Conservation (phyloP, 2,329 filamentous ascomycete species). For the Macroventuria anomochaeta region DNA sequence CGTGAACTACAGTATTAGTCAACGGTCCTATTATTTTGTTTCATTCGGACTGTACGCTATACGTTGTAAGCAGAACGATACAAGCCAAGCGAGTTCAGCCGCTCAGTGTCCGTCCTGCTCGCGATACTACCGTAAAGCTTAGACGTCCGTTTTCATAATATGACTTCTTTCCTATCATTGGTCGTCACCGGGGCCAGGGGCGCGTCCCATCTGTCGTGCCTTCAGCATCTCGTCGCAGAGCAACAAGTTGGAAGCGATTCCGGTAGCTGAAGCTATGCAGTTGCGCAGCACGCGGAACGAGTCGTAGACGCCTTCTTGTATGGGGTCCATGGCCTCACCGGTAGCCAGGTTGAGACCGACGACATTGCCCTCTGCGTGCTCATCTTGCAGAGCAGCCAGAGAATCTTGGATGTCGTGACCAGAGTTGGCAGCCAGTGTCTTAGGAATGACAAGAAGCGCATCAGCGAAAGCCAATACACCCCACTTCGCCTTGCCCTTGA, state of each 20-base stretch:
- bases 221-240: constrained; percentile 97
- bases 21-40: background rate
- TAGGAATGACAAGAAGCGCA: constrained; percentile 92
- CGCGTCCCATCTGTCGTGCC: constrained; percentile 83
- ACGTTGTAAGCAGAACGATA: background rate
- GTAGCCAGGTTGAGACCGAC: constrained; percentile 87
- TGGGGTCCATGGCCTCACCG: constrained; percentile 93
- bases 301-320: constrained; percentile 90
- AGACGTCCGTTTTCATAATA: background rate
- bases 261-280: constrained; percentile 89
- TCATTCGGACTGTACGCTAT: constrained; percentile 3
- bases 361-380: constrained; percentile 79
- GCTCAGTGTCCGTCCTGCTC: background rate
- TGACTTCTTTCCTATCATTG: constrained; percentile 1
- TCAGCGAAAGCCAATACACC: constrained; percentile 95
- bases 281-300: constrained; percentile 95
- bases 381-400: constrained; percentile 84
- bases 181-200: constrained; percentile 18
- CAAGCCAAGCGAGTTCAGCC: background rate
- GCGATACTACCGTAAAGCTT: background rate
- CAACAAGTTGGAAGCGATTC: constrained; percentile 93
- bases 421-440: constrained; percentile 94
- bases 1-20: no score
- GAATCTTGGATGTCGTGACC: constrained; percentile 97
- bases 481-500: constrained; percentile 98